phyloP scores from a whole-genome alignment of 148 eudicot genomes.

The Fagopyrum tataricum region DNA sequence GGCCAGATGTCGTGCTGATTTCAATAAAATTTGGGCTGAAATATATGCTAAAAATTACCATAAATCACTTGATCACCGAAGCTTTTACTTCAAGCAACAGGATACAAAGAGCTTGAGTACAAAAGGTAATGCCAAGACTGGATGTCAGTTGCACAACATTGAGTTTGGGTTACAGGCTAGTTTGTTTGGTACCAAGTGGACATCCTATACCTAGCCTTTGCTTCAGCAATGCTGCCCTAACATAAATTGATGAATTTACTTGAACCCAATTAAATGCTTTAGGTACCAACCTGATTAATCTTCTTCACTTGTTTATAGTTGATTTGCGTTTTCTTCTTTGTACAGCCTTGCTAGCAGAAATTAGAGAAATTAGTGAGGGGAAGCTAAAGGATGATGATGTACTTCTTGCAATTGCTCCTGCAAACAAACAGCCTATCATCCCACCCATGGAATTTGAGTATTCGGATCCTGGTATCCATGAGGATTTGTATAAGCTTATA shows the following conservation, averaged over 20 bases:
- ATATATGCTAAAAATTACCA: conserved; percentile 85
- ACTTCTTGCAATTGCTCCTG: conserved; percentile 52
- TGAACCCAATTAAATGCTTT: not conserved
- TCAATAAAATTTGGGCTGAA: conserved; percentile 83
- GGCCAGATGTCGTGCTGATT: conserved; percentile 84
- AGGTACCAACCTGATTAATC: not conserved
- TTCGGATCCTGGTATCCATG: conserved; percentile 66
- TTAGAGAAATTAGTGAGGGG: conserved; percentile 67
- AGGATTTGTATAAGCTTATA: conserved; percentile 72
- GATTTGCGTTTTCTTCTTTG: conserved; percentile 15
- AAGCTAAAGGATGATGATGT: conserved; percentile 47
- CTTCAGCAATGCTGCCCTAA: not conserved
- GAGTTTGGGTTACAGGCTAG: not conserved
- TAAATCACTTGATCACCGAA: conserved; percentile 89
- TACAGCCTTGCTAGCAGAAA: conserved; percentile 74
- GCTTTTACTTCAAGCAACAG: conserved; percentile 96
- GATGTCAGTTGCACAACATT: not conserved
- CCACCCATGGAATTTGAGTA: conserved; percentile 71
- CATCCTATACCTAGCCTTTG: not conserved
- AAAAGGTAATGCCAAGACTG: conserved; percentile 48
- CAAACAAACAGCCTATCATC: conserved; percentile 39
- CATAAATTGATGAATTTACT: not conserved
- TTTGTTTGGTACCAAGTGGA: not conserved
- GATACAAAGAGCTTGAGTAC: conserved; percentile 84
- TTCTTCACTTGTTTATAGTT: not conserved